Percentiles rank a stretch among this genome's conserved stretches.
Evolutionary conservation across 1,284 basidiomycete species (phyloP).

Genomic region (Vanrija pseudolonga): DNA sequence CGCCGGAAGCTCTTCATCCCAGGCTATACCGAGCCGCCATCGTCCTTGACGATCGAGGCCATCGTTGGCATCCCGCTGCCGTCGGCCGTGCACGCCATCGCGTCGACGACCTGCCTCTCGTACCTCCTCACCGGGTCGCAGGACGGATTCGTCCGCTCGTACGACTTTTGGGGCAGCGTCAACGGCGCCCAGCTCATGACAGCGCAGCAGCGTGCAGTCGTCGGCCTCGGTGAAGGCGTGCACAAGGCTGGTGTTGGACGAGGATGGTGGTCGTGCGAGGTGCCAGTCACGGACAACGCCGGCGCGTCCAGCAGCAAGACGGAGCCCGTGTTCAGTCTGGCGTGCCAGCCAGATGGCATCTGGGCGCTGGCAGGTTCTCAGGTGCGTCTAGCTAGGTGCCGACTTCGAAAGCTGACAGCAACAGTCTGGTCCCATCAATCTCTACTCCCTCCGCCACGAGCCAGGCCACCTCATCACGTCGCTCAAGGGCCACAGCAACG

Average conservation of each 20-base stretch:
- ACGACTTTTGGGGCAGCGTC: constrained; percentile 83
- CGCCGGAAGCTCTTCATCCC: constrained; percentile 37
- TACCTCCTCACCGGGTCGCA: constrained; percentile 87
- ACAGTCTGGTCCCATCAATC: constrained; percentile 78
- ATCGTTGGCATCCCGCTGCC: constrained; percentile 88
- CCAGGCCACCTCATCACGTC: constrained; percentile 76
- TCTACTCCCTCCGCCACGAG: constrained; percentile 88
- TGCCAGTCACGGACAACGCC: constrained; percentile 26
- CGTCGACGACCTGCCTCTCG: constrained; percentile 79
- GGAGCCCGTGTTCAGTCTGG: constrained; percentile 79
- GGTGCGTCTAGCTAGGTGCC: too few relatives aligned
- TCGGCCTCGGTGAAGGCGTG: constrained; percentile 83
- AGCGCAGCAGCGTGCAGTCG: constrained; percentile 82
- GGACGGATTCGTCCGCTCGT: constrained; percentile 89
- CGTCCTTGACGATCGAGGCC: constrained; percentile 82
- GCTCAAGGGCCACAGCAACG: constrained; percentile 66
- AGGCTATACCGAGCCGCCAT: constrained; percentile 36
- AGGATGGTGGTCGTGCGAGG: constrained; percentile 72
- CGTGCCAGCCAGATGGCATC: constrained; percentile 82
- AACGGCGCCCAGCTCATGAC: constrained; percentile 85
- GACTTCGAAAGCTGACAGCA: too few relatives aligned
- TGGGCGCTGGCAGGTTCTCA: constrained; percentile 78
- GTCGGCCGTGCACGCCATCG: constrained; percentile 77
- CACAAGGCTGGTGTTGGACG: constrained; percentile 83
- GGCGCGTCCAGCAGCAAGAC: constrained; percentile 35